Conservation (phyloP, 176 grass and related monocot genomes). For the Paspalum notatum region DNA sequence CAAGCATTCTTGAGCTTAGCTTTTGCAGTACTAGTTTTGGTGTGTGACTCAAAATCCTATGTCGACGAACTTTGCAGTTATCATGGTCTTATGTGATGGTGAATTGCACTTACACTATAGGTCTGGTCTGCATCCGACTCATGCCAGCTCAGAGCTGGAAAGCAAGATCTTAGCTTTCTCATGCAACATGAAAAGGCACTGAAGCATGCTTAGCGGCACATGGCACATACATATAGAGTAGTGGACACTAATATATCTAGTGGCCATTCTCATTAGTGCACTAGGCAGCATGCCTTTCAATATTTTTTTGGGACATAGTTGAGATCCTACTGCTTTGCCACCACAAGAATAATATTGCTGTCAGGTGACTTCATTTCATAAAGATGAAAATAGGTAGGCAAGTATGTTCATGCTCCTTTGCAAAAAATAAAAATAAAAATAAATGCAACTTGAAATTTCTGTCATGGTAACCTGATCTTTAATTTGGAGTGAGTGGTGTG, state of each 20-base stretch:
- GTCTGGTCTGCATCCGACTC: conserved; percentile 35
- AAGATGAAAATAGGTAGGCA: conserved; percentile 8
- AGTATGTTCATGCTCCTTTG: conserved; percentile 1
- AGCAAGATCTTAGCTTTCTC: conserved; percentile 34
- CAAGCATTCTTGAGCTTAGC: not conserved
- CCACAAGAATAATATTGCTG: conserved; percentile 26
- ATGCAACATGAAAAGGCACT: conserved; percentile 27
- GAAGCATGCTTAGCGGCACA: conserved; percentile 34
- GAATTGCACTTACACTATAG: conserved; percentile 32
- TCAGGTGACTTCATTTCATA: conserved; percentile 26
- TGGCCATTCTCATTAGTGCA: conserved; percentile 52
- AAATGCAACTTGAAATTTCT: not conserved
- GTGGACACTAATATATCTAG: conserved; percentile 48
- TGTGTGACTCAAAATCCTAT: conserved; percentile 32
- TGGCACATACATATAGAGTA: conserved; percentile 35
- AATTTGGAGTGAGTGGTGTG: not conserved
- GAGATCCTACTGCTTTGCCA: conserved; percentile 48
- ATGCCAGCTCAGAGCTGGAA: conserved; percentile 27
- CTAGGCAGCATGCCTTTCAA: conserved; percentile 40
- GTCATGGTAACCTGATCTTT: not conserved
- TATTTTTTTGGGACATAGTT: conserved; percentile 38
- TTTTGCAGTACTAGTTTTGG: conserved; percentile 11
- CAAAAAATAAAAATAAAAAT: not conserved
- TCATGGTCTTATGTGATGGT: conserved; percentile 34
- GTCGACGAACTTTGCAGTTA: conserved; percentile 24